phyloP scores from a whole-genome alignment of 2,329 filamentous ascomycete genomes.

The Fusarium verrucosum region DNA sequence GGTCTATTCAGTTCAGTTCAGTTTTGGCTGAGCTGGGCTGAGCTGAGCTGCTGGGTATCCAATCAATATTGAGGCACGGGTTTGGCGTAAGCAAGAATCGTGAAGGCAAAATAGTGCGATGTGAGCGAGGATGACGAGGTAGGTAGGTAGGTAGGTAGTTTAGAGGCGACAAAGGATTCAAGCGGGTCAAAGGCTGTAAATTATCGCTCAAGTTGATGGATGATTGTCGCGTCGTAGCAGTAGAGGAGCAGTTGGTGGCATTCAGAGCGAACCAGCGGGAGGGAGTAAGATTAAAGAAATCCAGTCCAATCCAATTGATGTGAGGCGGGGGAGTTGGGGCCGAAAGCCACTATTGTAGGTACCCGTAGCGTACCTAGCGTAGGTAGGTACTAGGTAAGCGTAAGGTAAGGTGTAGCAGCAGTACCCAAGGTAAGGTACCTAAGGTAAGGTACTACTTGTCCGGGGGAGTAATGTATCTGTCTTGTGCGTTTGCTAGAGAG shows the following conservation, averaged over 20 bases:
- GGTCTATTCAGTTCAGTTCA: constrained; percentile 7
- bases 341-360: constrained; percentile 31
- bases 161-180: constrained; percentile 10
- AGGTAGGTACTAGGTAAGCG: no score
- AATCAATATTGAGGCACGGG: constrained; percentile 29
- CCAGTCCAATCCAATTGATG: constrained; percentile 25
- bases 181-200: constrained; percentile 14
- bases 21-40: background rate
- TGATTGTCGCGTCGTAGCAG: constrained; percentile 22
- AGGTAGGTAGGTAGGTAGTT: background rate
- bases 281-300: constrained; percentile 39
- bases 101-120: constrained; percentile 13
- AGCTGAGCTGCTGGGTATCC: background rate
- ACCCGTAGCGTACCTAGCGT: constrained; percentile 27
- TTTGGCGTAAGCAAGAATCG: constrained; percentile 20
- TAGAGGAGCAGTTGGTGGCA: constrained; percentile 31
- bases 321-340: constrained; percentile 29
- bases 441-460: constrained; percentile 11
- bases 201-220: constrained; percentile 29
- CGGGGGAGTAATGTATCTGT: background rate
- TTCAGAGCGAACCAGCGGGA: constrained; percentile 23
- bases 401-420: no score
- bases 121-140: background rate
- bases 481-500: background rate
- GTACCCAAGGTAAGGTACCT: constrained; percentile 25